Conservation (phyloP, 176 grass and related monocot genomes). For the Bolboschoenus planiculmis region DNA sequence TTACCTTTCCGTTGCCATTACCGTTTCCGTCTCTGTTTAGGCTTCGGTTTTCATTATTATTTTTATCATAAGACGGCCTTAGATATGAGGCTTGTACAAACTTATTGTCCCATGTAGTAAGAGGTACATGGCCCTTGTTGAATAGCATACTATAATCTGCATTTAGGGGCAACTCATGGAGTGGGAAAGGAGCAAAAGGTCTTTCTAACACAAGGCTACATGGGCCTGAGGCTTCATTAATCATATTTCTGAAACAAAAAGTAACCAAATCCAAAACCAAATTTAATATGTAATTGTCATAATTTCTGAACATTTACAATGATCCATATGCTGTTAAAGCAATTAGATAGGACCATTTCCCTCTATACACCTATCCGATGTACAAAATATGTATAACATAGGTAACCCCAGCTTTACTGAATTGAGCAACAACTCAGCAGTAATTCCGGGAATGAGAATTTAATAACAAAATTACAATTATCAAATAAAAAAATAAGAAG, state of each 20-base stretch:
- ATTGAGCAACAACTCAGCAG: background rate
- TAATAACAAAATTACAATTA: background rate
- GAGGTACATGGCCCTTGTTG: slow-evolving; percentile 66
- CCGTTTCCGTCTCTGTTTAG: slow-evolving; percentile 18
- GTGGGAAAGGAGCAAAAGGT: slow-evolving; percentile 80
- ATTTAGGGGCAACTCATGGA: slow-evolving; percentile 73
- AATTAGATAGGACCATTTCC: background rate
- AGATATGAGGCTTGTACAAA: slow-evolving; percentile 36
- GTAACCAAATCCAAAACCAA: background rate
- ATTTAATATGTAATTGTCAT: background rate
- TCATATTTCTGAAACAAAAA: slow-evolving; percentile 40
- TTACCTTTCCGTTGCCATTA: background rate
- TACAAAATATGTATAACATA: background rate
- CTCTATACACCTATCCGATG: background rate
- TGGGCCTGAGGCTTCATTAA: slow-evolving; percentile 44
- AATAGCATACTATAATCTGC: slow-evolving; percentile 63
- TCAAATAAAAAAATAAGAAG: background rate
- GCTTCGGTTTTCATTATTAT: background rate
- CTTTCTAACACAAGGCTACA: slow-evolving; percentile 90
- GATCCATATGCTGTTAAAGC: background rate
- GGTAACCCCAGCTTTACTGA: background rate
- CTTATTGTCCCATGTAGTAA: slow-evolving; percentile 57
- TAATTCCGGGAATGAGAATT: background rate
- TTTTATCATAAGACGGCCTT: slow-evolving; percentile 9
- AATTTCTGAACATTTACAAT: background rate